phyloP scores from a whole-genome alignment of 2,329 filamentous ascomycete species.

The Phialocephala subalpina region DNA sequence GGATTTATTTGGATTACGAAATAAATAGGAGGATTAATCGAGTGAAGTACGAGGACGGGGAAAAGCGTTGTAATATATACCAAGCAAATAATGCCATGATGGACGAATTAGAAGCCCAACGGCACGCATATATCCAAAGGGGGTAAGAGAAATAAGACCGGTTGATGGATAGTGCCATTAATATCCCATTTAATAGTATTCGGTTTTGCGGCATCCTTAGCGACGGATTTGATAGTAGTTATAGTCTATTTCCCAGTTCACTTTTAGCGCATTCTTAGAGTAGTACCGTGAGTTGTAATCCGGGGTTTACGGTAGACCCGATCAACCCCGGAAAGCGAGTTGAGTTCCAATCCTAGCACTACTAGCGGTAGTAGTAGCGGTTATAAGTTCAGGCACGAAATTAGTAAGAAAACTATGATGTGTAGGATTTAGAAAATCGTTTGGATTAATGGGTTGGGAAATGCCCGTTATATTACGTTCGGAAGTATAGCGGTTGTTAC shows the following conservation, averaged over 20 bases:
- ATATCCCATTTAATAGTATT: slow-evolving; percentile 8
- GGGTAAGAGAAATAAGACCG: slow-evolving; percentile 12
- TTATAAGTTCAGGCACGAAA: no score
- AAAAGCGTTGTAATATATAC: slow-evolving; percentile 9
- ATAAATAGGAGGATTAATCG: slow-evolving; percentile 8
- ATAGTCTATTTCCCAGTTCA: slow-evolving; percentile 13
- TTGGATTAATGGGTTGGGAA: slow-evolving; percentile 16
- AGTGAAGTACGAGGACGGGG: slow-evolving; percentile 6
- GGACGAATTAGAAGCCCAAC: slow-evolving; percentile 10
- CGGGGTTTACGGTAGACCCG: no score
- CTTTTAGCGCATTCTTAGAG: slow-evolving; percentile 9
- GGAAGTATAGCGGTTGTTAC: slow-evolving; percentile 6
- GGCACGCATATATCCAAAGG: no score
- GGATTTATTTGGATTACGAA: slow-evolving; percentile 12
- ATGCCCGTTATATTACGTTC: slow-evolving; percentile 9
- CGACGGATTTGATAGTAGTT: slow-evolving; percentile 1
- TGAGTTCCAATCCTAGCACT: no score
- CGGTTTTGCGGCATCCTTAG: neutral
- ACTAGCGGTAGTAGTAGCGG: no score
- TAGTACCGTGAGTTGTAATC: no score
- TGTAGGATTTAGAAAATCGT: slow-evolving; percentile 17
- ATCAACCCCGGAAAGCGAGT: no score
- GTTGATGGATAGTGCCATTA: slow-evolving; percentile 11
- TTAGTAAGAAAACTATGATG: no score
- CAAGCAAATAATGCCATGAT: slow-evolving; percentile 10